phyloP scores from a whole-genome alignment of 768 basidiomycete species.

The Heimioporus sp. region DNA sequence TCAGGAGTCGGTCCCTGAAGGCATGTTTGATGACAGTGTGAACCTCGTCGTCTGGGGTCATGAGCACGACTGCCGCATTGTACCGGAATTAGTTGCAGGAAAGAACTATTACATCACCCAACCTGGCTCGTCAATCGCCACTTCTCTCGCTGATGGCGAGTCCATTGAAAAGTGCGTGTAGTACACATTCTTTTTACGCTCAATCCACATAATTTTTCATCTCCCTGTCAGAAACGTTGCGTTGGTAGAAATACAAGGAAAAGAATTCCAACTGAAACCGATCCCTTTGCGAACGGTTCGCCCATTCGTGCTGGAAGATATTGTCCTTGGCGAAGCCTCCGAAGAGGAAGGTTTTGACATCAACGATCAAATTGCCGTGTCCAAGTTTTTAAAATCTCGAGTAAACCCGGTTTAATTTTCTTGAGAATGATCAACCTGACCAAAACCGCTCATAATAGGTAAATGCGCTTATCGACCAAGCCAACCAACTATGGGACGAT shows the following conservation, averaged over 20 bases:
- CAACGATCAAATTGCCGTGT: constrained; percentile 78
- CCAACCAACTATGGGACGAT: constrained; percentile 43
- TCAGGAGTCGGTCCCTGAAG: constrained; percentile 92
- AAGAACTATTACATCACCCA: constrained; percentile 92
- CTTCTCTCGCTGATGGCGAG: constrained; percentile 92
- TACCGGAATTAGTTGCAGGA: constrained; percentile 87
- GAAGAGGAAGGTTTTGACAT: constrained; percentile 77
- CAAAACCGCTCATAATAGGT: constrained; percentile 45
- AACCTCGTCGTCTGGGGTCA: constrained; percentile 98
- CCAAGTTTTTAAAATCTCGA: constrained; percentile 73
- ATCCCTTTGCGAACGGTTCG: constrained; percentile 89
- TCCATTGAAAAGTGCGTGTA: constrained; percentile 75
- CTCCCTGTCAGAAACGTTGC: constrained; percentile 74
- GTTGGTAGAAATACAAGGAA: constrained; percentile 82
- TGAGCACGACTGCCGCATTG: constrained; percentile 95
- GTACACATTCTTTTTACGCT: not conserved
- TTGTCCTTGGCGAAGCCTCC: constrained; percentile 71
- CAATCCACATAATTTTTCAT: not conserved
- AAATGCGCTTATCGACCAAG: constrained; percentile 73
- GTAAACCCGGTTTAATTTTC: constrained; percentile 37
- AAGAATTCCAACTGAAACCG: constrained; percentile 82
- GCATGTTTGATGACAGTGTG: constrained; percentile 94
- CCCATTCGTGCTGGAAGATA: constrained; percentile 88
- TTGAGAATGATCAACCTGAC: constrained; percentile 1
- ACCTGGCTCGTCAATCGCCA: constrained; percentile 94